phyloP scores from a whole-genome alignment of 148 eudicot genomes.

The Talinum fruticosum region DNA sequence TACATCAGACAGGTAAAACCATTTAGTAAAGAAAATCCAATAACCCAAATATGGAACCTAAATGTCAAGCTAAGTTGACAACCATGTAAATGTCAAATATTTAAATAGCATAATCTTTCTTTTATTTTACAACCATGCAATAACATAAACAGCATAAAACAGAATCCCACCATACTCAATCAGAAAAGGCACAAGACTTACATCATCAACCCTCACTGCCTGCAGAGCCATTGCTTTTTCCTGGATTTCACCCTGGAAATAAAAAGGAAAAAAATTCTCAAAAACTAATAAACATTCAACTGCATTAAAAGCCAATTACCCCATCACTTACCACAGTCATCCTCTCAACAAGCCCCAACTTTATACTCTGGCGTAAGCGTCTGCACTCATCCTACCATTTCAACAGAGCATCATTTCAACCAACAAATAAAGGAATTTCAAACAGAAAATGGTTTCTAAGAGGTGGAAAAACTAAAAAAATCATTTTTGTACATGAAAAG shows the following conservation, averaged over 20 bases:
- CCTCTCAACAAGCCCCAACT: conserved; percentile 75
- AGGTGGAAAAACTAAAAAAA: too few relatives aligned
- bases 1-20: conserved; percentile 27
- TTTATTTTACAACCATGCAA: not conserved
- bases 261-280: conserved; percentile 5
- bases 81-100: not conserved
- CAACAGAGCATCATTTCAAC: conserved; percentile 24
- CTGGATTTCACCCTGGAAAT: conserved; percentile 74
- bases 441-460: not conserved
- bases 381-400: conserved; percentile 77
- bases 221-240: conserved; percentile 68
- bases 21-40: conserved; percentile 14
- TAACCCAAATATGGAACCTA: conserved; percentile 1
- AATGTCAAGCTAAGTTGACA: not conserved
- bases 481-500: too few relatives aligned
- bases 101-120: not conserved
- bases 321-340: conserved; percentile 68
- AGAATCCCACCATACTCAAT: not conserved
- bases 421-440: not conserved
- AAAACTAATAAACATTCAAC: not conserved
- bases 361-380: conserved; percentile 80
- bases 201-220: conserved; percentile 61
- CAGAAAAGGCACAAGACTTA: conserved; percentile 36
- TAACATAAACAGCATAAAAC: not conserved
- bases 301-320: not conserved